These are phyloP conservation scores for Penicillium canescens DNA, from an alignment of 495 filamentous ascomycete species.

Conservation along the genomic window DNA sequence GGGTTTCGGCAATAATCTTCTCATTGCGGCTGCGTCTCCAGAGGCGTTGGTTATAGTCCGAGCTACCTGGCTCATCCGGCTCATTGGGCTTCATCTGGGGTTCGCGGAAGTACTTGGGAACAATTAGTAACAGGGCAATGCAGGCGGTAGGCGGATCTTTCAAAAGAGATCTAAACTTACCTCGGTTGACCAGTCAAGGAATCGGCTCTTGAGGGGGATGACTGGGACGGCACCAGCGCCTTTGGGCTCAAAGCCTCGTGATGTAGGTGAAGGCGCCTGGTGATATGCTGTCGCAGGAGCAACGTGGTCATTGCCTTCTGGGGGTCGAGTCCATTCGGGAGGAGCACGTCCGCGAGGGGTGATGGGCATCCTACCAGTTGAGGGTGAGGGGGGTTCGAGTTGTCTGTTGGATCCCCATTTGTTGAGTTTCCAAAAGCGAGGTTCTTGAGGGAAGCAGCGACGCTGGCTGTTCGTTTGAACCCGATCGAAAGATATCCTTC, in stretches of 20 bases:
- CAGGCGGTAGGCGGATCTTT: slow-evolving; percentile 5
- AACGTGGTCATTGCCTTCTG: slow-evolving; percentile 75
- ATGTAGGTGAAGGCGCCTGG: slow-evolving; percentile 71
- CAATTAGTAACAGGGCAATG: slow-evolving; percentile 29
- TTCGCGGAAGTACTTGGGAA: slow-evolving; percentile 82
- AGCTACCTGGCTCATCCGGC: slow-evolving; percentile 91
- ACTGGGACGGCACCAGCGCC: slow-evolving; percentile 53
- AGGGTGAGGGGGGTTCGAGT: slow-evolving; percentile 33
- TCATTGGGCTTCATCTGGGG: slow-evolving; percentile 98
- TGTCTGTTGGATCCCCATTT: slow-evolving; percentile 27
- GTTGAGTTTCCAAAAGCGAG: slow-evolving; percentile 57
- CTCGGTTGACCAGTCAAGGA: slow-evolving; percentile 94
- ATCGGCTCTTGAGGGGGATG: slow-evolving; percentile 77
- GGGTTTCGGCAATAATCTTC: slow-evolving; percentile 83
- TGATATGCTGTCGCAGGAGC: slow-evolving; percentile 71
- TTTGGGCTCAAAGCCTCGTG: slow-evolving; percentile 67
- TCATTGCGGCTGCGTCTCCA: slow-evolving; percentile 95
- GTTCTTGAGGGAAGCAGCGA: slow-evolving; percentile 70
- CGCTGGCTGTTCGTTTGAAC: slow-evolving; percentile 67
- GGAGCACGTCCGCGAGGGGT: slow-evolving; percentile 59
- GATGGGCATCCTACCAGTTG: slow-evolving; percentile 43
- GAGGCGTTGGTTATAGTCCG: slow-evolving; percentile 94
- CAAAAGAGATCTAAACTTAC: slow-evolving; percentile 37
- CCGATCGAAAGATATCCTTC: slow-evolving; percentile 68
- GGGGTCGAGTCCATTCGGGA: slow-evolving; percentile 71